Conservation (phyloP, 169 alveolate genomes). For the Eimeria necatrix region DNA sequence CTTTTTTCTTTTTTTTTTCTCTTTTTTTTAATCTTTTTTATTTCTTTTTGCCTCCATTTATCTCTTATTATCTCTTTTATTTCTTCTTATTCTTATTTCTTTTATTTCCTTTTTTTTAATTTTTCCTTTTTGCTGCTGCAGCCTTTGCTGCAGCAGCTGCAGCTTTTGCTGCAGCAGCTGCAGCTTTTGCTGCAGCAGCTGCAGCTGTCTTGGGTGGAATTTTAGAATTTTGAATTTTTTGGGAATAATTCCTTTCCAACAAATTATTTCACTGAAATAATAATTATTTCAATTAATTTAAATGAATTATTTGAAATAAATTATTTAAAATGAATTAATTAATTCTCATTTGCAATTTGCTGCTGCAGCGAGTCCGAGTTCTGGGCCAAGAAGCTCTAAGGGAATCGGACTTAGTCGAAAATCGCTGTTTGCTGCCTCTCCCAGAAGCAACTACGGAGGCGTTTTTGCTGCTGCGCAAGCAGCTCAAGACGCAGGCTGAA, state of each 20-base stretch:
- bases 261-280: no score
- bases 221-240: no score
- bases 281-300: no score
- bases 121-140: no score
- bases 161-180: neutral
- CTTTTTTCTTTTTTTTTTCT: neutral
- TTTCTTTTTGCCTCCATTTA: neutral
- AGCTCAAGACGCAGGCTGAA: conserved; percentile 31
- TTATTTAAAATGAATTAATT: no score
- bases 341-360: neutral
- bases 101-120: neutral
- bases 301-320: no score
- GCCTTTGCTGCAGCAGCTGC: neutral
- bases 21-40: neutral
- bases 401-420: conserved; percentile 50
- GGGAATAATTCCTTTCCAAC: no score
- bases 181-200: neutral
- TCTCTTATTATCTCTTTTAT: neutral
- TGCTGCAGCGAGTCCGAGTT: conserved; percentile 44
- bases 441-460: conserved; percentile 59
- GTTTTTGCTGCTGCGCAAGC: conserved; percentile 3
- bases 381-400: conserved; percentile 63
- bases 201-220: neutral
- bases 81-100: neutral
- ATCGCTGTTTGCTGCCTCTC: conserved; percentile 44